Percentiles rank a stretch among this genome's conserved stretches.
These are phyloP conservation scores for Artemisia annua DNA, from an alignment of 129 eudicot species.

Conservation along the genomic window DNA sequence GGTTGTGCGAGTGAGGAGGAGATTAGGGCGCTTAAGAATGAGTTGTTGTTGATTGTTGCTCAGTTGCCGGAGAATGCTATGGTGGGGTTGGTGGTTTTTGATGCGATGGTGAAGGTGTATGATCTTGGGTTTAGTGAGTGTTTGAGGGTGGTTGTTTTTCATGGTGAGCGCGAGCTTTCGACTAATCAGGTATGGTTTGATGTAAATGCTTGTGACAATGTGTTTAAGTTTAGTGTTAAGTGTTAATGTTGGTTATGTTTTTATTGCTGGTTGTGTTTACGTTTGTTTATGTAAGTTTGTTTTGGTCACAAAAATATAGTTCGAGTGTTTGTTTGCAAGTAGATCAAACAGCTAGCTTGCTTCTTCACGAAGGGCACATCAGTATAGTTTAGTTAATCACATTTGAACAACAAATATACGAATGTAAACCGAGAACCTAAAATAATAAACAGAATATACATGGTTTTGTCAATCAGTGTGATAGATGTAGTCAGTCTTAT, in stretches of 20 bases:
- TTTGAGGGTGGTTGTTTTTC: slow-evolving; percentile 74
- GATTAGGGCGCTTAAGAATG: slow-evolving; percentile 67
- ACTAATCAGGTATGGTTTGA: slow-evolving; percentile 55
- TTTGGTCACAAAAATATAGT: too few relatives aligned
- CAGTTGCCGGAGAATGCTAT: slow-evolving; percentile 78
- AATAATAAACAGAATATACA: neutral
- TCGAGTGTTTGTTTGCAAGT: too few relatives aligned
- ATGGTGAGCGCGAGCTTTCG: slow-evolving; percentile 77
- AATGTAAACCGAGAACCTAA: too few relatives aligned
- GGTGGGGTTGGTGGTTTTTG: slow-evolving; percentile 93
- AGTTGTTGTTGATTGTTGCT: slow-evolving; percentile 63
- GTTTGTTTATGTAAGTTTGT: too few relatives aligned
- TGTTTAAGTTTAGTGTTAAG: neutral
- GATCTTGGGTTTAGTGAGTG: slow-evolving; percentile 83
- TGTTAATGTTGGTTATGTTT: neutral
- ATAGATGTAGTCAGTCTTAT: too few relatives aligned
- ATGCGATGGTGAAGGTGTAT: slow-evolving; percentile 78
- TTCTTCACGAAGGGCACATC: too few relatives aligned
- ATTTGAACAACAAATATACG: neutral
- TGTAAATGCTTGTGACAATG: neutral
- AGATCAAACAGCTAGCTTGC: too few relatives aligned
- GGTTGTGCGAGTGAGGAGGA: slow-evolving; percentile 67
- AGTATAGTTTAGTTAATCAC: neutral
- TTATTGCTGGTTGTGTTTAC: too few relatives aligned
- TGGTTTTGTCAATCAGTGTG: neutral